Evolutionary conservation across 2,329 filamentous ascomycete species (phyloP).

Genomic region (Colletotrichum phormii): DNA sequence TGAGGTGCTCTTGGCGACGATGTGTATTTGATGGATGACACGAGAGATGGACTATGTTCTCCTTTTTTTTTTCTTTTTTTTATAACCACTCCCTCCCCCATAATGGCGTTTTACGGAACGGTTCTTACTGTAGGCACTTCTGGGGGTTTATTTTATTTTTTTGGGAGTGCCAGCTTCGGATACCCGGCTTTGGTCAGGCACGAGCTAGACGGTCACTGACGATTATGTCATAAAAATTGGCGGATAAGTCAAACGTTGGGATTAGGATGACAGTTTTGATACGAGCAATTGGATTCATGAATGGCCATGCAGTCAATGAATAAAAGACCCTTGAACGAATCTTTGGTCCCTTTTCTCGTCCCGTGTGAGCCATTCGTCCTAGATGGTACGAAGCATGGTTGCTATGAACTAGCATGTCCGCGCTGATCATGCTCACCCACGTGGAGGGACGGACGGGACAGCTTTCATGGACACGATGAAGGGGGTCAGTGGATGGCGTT

Average conservation of each 20-base stretch:
- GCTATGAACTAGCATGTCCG: background rate
- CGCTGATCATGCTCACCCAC: background rate
- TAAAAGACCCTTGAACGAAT: background rate
- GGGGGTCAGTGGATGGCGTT: background rate
- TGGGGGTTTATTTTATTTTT: background rate
- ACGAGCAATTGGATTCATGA: background rate
- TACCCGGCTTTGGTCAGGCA: constrained; percentile 34
- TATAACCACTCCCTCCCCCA: background rate
- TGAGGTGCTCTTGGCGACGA: background rate
- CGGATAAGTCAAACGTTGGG: background rate
- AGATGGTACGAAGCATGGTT: background rate
- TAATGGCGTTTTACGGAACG: constrained; percentile 18
- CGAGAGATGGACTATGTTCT: background rate
- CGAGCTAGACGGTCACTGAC: constrained; percentile 32
- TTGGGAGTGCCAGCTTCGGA: constrained; percentile 31
- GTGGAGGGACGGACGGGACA: background rate
- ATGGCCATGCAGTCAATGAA: background rate
- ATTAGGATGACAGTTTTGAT: background rate
- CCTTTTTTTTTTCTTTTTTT: background rate
- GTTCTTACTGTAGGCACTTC: background rate
- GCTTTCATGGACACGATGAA: background rate
- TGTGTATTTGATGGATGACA: constrained; percentile 17
- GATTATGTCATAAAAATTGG: constrained; percentile 2
- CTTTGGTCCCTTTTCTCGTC: background rate
- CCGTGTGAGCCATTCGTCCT: background rate